Percentiles rank a stretch among this genome's conserved stretches.
phyloP scores from a whole-genome alignment of 2,329 filamentous ascomycete genomes.

The Rachicladosporium sp. region DNA sequence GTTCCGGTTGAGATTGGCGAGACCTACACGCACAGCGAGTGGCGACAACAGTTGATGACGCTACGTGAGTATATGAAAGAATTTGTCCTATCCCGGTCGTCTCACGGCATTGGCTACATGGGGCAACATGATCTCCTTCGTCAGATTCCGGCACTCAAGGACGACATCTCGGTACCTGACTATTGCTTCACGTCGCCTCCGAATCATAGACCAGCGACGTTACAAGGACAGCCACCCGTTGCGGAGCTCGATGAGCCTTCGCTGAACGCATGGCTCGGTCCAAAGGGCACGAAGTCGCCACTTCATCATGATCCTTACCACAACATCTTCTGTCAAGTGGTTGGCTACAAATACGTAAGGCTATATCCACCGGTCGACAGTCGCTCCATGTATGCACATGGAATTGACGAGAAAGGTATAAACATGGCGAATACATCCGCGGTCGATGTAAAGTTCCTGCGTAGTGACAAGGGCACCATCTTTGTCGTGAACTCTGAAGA shows the following conservation, averaged over 20 bases:
- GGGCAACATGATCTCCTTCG: slow-evolving; percentile 81
- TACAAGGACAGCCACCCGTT: slow-evolving; percentile 10
- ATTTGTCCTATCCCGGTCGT: slow-evolving; percentile 39
- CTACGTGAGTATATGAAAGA: slow-evolving; percentile 58
- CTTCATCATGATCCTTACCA: slow-evolving; percentile 91
- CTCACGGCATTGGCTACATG: slow-evolving; percentile 55
- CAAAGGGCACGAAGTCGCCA: slow-evolving; percentile 75
- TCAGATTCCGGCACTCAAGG: slow-evolving; percentile 64
- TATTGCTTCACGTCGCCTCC: slow-evolving; percentile 67
- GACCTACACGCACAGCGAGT: slow-evolving; percentile 75
- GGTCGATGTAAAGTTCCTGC: slow-evolving; percentile 48
- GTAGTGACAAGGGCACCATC: not conserved
- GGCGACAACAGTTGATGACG: slow-evolving; percentile 69
- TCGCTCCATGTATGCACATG: slow-evolving; percentile 46
- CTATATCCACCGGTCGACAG: slow-evolving; percentile 62
- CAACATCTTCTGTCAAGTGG: slow-evolving; percentile 80
- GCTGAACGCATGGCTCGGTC: slow-evolving; percentile 89
- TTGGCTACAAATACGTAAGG: slow-evolving; percentile 83
- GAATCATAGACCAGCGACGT: slow-evolving; percentile 22
- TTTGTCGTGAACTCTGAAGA: slow-evolving; percentile 14
- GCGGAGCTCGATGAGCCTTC: slow-evolving; percentile 42
- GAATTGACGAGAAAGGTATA: slow-evolving; percentile 52
- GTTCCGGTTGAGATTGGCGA: slow-evolving; percentile 73
- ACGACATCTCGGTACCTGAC: slow-evolving; percentile 71
- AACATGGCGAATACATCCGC: slow-evolving; percentile 87